A percentile compares a stretch with the other conserved stretches of the same genome.
These are phyloP conservation scores for Cutaneotrichosporon spelunceum DNA, from an alignment of 1,284 basidiomycete genomes.

Conservation along the genomic window DNA sequence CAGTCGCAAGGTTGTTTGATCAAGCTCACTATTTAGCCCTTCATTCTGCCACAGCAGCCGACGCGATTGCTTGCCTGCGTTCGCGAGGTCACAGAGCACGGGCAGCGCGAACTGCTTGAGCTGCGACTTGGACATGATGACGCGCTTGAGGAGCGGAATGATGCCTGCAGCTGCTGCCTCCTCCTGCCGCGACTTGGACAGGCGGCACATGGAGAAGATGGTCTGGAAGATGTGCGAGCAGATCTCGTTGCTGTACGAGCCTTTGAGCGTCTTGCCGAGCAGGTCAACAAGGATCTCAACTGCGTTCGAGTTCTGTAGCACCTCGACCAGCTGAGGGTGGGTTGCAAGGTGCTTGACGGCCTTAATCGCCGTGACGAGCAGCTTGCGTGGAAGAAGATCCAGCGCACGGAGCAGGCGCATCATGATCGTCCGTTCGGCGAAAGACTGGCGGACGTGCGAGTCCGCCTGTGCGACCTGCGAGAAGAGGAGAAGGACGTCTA, in stretches of 20 bases:
- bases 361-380: constrained; percentile 84
- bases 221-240: constrained; percentile 79
- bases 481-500: constrained; percentile 86
- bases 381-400: constrained; percentile 74
- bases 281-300: constrained; percentile 84
- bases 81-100: constrained; percentile 90
- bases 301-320: constrained; percentile 91
- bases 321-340: constrained; percentile 81
- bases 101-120: constrained; percentile 95
- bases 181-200: constrained; percentile 90
- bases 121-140: constrained; percentile 81
- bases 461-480: constrained; percentile 94
- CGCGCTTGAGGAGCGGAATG: constrained; percentile 81
- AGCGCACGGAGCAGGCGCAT: constrained; percentile 79
- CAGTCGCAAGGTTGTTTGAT: constrained; percentile 17
- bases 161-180: constrained; percentile 94
- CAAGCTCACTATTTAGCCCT: constrained; percentile 58
- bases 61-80: constrained; percentile 85
- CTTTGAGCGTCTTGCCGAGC: constrained; percentile 73
- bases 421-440: constrained; percentile 83
- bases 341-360: constrained; percentile 95
- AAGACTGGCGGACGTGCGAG: constrained; percentile 81
- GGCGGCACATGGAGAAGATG: constrained; percentile 88
- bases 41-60: constrained; percentile 84
- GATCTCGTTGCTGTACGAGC: constrained; percentile 81